A percentile compares a stretch with the other conserved stretches of the same genome.
phyloP scores from a whole-genome alignment of 768 basidiomycete species.

The Artomyces pyxidatus region DNA sequence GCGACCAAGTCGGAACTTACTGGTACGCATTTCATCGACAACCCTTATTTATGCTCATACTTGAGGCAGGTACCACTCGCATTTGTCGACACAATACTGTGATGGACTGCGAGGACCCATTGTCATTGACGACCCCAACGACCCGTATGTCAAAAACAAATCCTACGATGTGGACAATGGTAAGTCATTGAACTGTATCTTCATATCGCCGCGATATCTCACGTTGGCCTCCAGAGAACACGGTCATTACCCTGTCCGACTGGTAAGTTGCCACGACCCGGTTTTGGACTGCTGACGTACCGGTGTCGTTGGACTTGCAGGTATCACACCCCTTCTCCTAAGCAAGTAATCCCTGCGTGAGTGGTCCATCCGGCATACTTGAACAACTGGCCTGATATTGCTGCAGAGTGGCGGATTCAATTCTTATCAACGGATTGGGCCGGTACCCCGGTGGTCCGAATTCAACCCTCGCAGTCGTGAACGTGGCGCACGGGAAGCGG shows the following conservation, averaged over 20 bases:
- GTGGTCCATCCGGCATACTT: not conserved
- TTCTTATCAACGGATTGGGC: slow-evolving; percentile 40
- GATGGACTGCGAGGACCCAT: slow-evolving; percentile 45
- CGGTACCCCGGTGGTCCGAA: slow-evolving; percentile 28
- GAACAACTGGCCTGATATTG: not conserved
- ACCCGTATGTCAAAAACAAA: slow-evolving; percentile 30
- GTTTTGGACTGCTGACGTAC: not conserved
- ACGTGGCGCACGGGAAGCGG: slow-evolving; percentile 29
- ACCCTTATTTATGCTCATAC: not conserved
- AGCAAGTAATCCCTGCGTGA: not conserved
- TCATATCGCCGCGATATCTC: not conserved
- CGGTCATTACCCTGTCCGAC: slow-evolving; percentile 36
- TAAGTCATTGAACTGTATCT: slow-evolving; percentile 11
- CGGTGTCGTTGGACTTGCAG: not conserved
- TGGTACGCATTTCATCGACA: not conserved
- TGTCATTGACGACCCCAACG: slow-evolving; percentile 28
- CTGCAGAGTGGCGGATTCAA: slow-evolving; percentile 25
- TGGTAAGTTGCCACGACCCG: slow-evolving; percentile 27
- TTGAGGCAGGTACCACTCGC: slow-evolving; percentile 39
- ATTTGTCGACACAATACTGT: slow-evolving; percentile 43
- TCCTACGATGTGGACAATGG: slow-evolving; percentile 42
- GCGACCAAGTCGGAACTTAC: slow-evolving; percentile 19
- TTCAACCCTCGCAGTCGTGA: slow-evolving; percentile 29
- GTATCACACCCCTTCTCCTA: not conserved
- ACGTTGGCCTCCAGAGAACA: slow-evolving; percentile 24